phyloP scores from a whole-genome alignment of 1,284 basidiomycete genomes.

The Flammula alnicola region DNA sequence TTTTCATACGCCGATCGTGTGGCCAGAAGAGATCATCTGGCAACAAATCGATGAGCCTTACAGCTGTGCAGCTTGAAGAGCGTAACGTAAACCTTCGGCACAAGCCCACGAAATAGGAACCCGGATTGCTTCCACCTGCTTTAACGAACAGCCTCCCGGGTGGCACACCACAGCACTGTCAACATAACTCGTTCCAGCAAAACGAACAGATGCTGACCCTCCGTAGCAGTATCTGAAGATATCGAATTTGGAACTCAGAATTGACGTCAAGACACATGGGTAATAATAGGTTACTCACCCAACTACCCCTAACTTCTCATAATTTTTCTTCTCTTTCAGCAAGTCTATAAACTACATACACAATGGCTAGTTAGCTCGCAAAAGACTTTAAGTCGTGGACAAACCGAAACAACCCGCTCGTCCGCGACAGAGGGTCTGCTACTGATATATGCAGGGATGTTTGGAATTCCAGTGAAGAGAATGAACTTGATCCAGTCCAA shows the following conservation, averaged over 20 bases:
- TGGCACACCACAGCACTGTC: slow-evolving; percentile 59
- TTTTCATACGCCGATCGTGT: slow-evolving; percentile 39
- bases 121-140: slow-evolving; percentile 48
- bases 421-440: slow-evolving; percentile 48
- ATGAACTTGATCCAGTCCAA: slow-evolving; percentile 38
- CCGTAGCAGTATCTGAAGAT: slow-evolving; percentile 67
- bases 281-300: slow-evolving; percentile 43
- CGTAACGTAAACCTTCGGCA: slow-evolving; percentile 62
- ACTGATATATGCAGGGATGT: slow-evolving; percentile 37
- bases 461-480: slow-evolving; percentile 32
- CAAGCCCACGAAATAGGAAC: slow-evolving; percentile 60
- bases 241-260: background rate
- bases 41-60: background rate
- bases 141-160: slow-evolving; percentile 46
- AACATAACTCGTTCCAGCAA: slow-evolving; percentile 45
- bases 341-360: slow-evolving; percentile 57
- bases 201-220: slow-evolving; percentile 43
- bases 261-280: slow-evolving; percentile 19
- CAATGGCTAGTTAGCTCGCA: no score
- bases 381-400: no score
- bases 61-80: background rate
- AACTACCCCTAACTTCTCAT: slow-evolving; percentile 59
- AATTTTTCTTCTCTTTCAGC: slow-evolving; percentile 53
- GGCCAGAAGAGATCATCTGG: slow-evolving; percentile 57
- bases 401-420: slow-evolving; percentile 32